These are phyloP conservation scores for Beverwykella pulmonaria DNA, from an alignment of 495 filamentous ascomycete genomes.

Conservation along the genomic window DNA sequence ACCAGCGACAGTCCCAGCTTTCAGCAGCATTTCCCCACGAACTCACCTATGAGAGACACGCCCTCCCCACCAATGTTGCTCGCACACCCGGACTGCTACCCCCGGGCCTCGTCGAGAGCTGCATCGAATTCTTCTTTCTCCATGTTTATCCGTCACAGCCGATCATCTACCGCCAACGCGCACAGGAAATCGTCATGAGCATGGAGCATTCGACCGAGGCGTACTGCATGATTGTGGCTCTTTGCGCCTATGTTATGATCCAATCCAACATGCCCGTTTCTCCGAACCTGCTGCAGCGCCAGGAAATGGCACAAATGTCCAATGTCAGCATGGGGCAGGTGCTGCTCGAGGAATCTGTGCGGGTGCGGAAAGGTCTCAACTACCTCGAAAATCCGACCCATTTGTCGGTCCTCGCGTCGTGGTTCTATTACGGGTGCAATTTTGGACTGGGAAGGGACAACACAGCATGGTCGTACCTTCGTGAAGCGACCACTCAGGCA, in stretches of 20 bases:
- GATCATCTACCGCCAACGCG: conserved; percentile 68
- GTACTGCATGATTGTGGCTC: conserved; percentile 76
- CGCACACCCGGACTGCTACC: conserved; percentile 59
- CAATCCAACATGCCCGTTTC: conserved; percentile 71
- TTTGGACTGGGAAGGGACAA: conserved; percentile 72
- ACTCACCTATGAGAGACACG: conserved; percentile 47
- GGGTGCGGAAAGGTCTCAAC: conserved; percentile 74
- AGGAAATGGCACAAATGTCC: conserved; percentile 27
- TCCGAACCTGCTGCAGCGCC: conserved; percentile 22
- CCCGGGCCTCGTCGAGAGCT: conserved; percentile 64
- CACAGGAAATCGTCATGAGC: conserved; percentile 62
- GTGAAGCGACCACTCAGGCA: conserved; percentile 68
- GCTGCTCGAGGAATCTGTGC: conserved; percentile 75
- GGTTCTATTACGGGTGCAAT: conserved; percentile 76
- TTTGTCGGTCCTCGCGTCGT: conserved; percentile 73
- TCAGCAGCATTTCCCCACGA: conserved; percentile 45
- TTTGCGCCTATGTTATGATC: conserved; percentile 84
- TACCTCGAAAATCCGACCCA: conserved; percentile 69
- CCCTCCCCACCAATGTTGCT: conserved; percentile 46
- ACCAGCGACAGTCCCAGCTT: conserved; percentile 62
- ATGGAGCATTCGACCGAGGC: conserved; percentile 68
- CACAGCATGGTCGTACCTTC: conserved; percentile 72
- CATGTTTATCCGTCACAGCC: conserved; percentile 85
- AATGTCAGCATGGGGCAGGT: conserved; percentile 38
- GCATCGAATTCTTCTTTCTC: conserved; percentile 81